A percentile compares a stretch with the other conserved stretches of the same genome.
These are phyloP conservation scores for Fragaria iinumae DNA, from an alignment of 306 rosid genomes.

Conservation along the genomic window DNA sequence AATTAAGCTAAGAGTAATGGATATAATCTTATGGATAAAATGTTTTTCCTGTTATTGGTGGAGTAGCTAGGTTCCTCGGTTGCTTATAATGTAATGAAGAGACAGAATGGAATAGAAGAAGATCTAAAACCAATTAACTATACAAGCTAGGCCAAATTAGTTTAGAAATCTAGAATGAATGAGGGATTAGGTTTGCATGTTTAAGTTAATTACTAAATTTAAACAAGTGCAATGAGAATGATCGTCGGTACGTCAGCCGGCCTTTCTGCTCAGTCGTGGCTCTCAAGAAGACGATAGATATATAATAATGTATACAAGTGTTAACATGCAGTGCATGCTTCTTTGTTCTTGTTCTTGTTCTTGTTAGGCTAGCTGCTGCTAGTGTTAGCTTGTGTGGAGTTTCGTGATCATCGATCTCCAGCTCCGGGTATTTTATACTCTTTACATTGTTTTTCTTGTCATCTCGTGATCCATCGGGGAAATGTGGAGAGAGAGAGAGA, in stretches of 20 bases:
- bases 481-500: not conserved
- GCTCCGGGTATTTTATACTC: constrained; percentile 11
- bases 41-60: not conserved
- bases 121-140: not conserved
- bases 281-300: not conserved
- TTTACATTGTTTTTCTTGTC: not conserved
- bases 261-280: not conserved
- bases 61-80: not conserved
- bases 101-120: not conserved
- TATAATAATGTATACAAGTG: too few relatives aligned
- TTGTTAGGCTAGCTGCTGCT: not conserved
- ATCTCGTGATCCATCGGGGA: constrained; percentile 16
- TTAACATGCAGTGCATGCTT: not conserved
- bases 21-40: too few relatives aligned
- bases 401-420: constrained; percentile 18
- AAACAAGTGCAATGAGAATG: not conserved
- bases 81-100: not conserved
- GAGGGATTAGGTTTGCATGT: not conserved
- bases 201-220: not conserved
- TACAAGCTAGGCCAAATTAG: not conserved
- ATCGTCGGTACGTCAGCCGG: not conserved
- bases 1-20: too few relatives aligned
- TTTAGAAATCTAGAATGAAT: not conserved
- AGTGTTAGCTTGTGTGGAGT: not conserved
- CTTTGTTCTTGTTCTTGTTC: not conserved